Base-by-base conservation (phyloP, 495 filamentous ascomycete genomes). In the Penicillium cinerascens region DNA sequence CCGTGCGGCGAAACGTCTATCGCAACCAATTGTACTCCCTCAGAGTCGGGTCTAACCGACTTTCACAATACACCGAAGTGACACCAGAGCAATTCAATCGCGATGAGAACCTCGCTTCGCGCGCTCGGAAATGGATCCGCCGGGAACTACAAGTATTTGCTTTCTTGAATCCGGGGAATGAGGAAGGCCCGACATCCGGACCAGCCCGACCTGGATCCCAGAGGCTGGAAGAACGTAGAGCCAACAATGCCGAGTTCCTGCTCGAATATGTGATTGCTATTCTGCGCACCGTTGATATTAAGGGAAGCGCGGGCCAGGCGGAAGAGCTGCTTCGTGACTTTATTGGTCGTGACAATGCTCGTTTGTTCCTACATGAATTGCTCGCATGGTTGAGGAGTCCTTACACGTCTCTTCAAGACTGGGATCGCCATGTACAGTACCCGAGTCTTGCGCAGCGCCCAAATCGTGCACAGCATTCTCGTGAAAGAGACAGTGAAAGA, bases 311-410 rank as follows among this genome's bases (percentile, higher is more conserved):
- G 11, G 91, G 92, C 4, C 87, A 92, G 52, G 91, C 93, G 0
- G 91, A 96, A 65, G 87, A 91, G 29, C 84, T 97, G 73, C 66
- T 97, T n/a, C 71, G 83, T 15, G 92, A 96, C 35, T 96, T 92
- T 55, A 63, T 98, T 0, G 92, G 91, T 2, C 76, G 87, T 29
- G 83, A 85, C 21, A 83, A 96, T 68, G 81, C 91, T 8, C 72
- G 81, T 7, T 65, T 96, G 44, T 93, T 98, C 54, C 69, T 95
- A 42, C 91, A 96, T 69, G 91, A 96, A 66, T 68, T 96, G 36
- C 77, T 82, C 49, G 82, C 82, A 11, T 96, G 88, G 86, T 66
- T 96, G 49, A 75, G 90, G 49, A 95, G 90, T 64, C 89, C 90
- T 1, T 91, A 82, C 60, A 76, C 61, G 0, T 75, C 75, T 5